phyloP scores from a whole-genome alignment of 768 basidiomycete species.

The Boletus pseudopeckii region DNA sequence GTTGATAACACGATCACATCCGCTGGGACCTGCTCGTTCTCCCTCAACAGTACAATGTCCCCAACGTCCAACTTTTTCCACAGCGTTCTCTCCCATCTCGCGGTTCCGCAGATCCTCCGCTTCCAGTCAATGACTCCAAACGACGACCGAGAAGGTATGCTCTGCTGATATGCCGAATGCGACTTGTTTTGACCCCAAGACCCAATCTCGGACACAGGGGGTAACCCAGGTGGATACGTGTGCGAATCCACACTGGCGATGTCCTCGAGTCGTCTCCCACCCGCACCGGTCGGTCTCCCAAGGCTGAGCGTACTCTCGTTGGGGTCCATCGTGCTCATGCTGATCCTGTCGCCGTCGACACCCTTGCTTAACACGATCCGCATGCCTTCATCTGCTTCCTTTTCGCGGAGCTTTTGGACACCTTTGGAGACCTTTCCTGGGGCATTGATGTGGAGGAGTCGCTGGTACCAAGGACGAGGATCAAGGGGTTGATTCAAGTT shows the following conservation, averaged over 20 bases:
- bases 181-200: slow-evolving; percentile 40
- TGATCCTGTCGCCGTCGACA: slow-evolving; percentile 33
- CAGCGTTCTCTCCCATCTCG: slow-evolving; percentile 90
- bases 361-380: slow-evolving; percentile 56
- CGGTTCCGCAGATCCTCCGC: slow-evolving; percentile 62
- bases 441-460: slow-evolving; percentile 61
- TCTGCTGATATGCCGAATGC: slow-evolving; percentile 50
- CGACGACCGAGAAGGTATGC: slow-evolving; percentile 51
- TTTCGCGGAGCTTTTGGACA: slow-evolving; percentile 78
- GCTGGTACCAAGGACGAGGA: slow-evolving; percentile 71
- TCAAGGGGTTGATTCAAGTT: slow-evolving; percentile 88
- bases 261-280: slow-evolving; percentile 57
- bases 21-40: slow-evolving; percentile 96
- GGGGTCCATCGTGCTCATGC: slow-evolving; percentile 43
- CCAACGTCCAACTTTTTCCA: slow-evolving; percentile 99
- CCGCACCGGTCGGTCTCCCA: slow-evolving; percentile 35
- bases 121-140: slow-evolving; percentile 81
- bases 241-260: slow-evolving; percentile 67
- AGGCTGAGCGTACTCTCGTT: slow-evolving; percentile 45
- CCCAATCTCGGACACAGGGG: slow-evolving; percentile 24
- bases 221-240: slow-evolving; percentile 55
- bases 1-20: slow-evolving; percentile 92
- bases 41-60: slow-evolving; percentile 86
- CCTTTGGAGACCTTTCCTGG: slow-evolving; percentile 82
- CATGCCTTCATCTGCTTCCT: slow-evolving; percentile 69